Percentiles rank a stretch among this genome's conserved stretches.
Conservation (phyloP, 768 basidiomycete species). For the Udeniomyces megalosporus region DNA sequence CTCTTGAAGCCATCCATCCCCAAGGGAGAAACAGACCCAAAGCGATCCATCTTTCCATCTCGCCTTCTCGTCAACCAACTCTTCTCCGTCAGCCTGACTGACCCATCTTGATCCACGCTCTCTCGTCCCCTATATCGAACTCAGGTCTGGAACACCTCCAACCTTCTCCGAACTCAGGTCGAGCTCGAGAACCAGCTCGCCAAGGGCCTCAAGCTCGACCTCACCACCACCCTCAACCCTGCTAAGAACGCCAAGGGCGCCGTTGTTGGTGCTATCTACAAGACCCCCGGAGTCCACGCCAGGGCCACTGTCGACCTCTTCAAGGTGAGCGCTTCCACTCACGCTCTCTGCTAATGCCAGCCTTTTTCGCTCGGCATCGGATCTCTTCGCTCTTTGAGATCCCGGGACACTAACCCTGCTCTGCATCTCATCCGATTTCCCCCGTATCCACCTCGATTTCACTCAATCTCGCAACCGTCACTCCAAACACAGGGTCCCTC, state of each 20-base stretch:
- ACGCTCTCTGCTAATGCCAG: neutral
- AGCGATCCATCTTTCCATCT: too few relatives aligned
- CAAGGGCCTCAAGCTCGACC: constrained; percentile 90
- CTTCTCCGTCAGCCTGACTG: neutral
- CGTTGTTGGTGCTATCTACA: constrained; percentile 69
- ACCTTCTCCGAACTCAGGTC: constrained; percentile 74
- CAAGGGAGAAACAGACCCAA: too few relatives aligned
- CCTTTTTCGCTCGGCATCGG: too few relatives aligned
- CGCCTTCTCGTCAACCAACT: too few relatives aligned
- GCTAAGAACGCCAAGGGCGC: constrained; percentile 75
- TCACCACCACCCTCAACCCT: constrained; percentile 64
- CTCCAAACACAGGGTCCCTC: constrained; percentile 61
- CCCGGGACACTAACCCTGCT: neutral
- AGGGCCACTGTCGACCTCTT: constrained; percentile 79
- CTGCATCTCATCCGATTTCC: neutral
- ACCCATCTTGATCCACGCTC: neutral
- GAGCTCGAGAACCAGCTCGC: constrained; percentile 96
- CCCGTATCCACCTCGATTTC: neutral
- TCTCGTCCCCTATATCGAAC: neutral
- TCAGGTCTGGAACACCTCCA: constrained; percentile 86
- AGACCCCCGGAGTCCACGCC: constrained; percentile 89
- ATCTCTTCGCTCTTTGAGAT: too few relatives aligned
- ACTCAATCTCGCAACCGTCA: neutral
- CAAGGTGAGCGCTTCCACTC: constrained; percentile 45
- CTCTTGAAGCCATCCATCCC: too few relatives aligned